A percentile compares a stretch with the other conserved stretches of the same genome.
Evolutionary conservation across 495 filamentous ascomycete genomes (phyloP).

Genomic region (Trichoderma erinaceum): DNA sequence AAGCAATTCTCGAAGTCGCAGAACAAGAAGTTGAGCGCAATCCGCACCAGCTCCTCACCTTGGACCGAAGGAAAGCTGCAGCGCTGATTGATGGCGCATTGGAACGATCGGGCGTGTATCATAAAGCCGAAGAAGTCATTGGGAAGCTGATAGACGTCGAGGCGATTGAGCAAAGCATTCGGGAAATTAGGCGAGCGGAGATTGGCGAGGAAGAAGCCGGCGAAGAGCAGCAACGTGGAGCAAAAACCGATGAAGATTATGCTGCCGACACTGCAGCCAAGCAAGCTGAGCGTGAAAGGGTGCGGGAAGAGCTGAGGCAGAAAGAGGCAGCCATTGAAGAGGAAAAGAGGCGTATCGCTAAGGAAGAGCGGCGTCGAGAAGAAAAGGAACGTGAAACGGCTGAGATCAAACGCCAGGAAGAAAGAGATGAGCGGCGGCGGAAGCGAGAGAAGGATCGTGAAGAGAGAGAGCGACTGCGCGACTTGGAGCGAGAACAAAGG

Average conservation of each 20-base stretch:
- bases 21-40: constrained; percentile 79
- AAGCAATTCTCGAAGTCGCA: constrained; percentile 61
- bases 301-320: constrained; percentile 57
- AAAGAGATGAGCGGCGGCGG: constrained; percentile 50
- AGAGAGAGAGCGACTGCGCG: constrained; percentile 46
- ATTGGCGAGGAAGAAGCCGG: constrained; percentile 66
- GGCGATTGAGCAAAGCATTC: constrained; percentile 59
- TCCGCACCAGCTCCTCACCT: constrained; percentile 60
- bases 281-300: constrained; percentile 56
- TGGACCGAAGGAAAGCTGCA: constrained; percentile 73
- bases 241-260: constrained; percentile 80
- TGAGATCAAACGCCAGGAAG: constrained; percentile 49
- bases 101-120: constrained; percentile 76
- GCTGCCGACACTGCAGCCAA: constrained; percentile 63
- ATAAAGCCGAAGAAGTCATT: constrained; percentile 60
- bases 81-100: constrained; percentile 81
- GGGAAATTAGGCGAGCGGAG: constrained; percentile 63
- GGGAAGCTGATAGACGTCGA: constrained; percentile 61
- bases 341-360: constrained; percentile 56
- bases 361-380: constrained; percentile 58
- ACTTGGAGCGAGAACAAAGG: constrained; percentile 29
- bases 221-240: constrained; percentile 61
- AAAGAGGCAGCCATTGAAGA: constrained; percentile 59
- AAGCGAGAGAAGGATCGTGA: constrained; percentile 54
- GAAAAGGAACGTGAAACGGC: constrained; percentile 51